phyloP scores from a whole-genome alignment of 1,139 yeast genomes.

The Blastobotrys petasosporus region DNA sequence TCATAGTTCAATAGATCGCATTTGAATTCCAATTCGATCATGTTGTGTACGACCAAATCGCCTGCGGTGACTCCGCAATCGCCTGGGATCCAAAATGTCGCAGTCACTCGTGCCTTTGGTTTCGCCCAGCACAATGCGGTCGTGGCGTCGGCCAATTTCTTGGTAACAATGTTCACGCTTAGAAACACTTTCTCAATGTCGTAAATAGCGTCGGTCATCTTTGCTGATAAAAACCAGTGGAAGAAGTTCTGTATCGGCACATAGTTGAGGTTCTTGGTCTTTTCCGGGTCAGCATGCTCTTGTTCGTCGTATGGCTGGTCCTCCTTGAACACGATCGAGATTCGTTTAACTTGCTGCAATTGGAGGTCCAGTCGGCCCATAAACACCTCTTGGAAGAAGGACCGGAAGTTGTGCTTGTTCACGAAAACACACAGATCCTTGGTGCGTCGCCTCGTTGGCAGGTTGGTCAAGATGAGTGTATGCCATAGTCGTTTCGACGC shows the following conservation, averaged over 20 bases:
- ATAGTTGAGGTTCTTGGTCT: slow-evolving; percentile 7
- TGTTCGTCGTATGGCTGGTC: slow-evolving; percentile 1
- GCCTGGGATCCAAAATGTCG: slow-evolving; percentile 7
- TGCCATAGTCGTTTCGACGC: slow-evolving; percentile 5
- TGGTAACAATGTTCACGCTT: slow-evolving; percentile 3
- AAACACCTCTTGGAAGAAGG: slow-evolving; percentile 8
- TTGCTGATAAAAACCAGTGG: slow-evolving; percentile 9
- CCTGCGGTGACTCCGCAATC: not conserved
- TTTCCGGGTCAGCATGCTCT: slow-evolving; percentile 1
- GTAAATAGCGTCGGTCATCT: slow-evolving; percentile 1
- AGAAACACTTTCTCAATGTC: not conserved
- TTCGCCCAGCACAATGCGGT: slow-evolving; percentile 6
- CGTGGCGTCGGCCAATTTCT: slow-evolving; percentile 3
- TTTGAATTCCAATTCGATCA: slow-evolving; percentile 9
- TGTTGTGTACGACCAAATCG: slow-evolving; percentile 9
- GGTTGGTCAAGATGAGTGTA: slow-evolving; percentile 6
- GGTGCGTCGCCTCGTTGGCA: slow-evolving; percentile 3
- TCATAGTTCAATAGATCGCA: slow-evolving; percentile 9
- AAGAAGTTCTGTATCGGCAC: slow-evolving; percentile 9
- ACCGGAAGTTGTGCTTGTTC: slow-evolving; percentile 1
- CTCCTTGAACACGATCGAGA: slow-evolving; percentile 7
- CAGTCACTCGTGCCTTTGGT: not conserved
- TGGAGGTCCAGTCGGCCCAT: slow-evolving; percentile 7
- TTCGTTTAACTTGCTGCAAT: slow-evolving; percentile 1
- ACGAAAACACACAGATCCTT: slow-evolving; percentile 1